These are phyloP conservation scores for Cryomyces minteri DNA, from an alignment of 495 filamentous ascomycete genomes.

Conservation along the genomic window DNA sequence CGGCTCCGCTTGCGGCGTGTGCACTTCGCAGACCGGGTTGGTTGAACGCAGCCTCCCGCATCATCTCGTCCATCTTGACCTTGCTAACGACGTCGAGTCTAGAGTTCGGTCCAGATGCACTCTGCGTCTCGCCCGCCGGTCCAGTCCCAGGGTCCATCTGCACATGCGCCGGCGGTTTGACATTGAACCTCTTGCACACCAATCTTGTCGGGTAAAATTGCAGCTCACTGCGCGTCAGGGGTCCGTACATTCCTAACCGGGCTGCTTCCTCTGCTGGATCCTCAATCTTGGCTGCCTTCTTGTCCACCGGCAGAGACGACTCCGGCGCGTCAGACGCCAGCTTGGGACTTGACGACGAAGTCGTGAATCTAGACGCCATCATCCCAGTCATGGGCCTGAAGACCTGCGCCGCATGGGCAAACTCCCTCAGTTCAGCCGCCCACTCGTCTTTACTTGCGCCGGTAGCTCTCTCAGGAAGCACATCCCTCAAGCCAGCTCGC, in stretches of 20 bases:
- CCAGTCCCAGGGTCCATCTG: slow-evolving; percentile 31
- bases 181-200: slow-evolving; percentile 83
- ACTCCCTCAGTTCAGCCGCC: slow-evolving; percentile 66
- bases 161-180: slow-evolving; percentile 57
- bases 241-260: slow-evolving; percentile 82
- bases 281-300: slow-evolving; percentile 40
- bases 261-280: slow-evolving; percentile 79
- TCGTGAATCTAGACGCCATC: slow-evolving; percentile 87
- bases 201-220: slow-evolving; percentile 69
- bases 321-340: slow-evolving; percentile 24
- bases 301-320: slow-evolving; percentile 26
- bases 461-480: slow-evolving; percentile 37
- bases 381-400: slow-evolving; percentile 82
- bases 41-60: slow-evolving; percentile 21
- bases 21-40: background rate
- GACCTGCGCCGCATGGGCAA: slow-evolving; percentile 71
- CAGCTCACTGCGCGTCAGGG: slow-evolving; percentile 54
- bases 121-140: slow-evolving; percentile 2
- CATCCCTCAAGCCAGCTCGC: slow-evolving; percentile 43
- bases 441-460: slow-evolving; percentile 53
- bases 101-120: background rate
- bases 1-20: slow-evolving; percentile 2
- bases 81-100: slow-evolving; percentile 25
- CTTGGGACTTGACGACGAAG: slow-evolving; percentile 33
- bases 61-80: slow-evolving; percentile 33